Base-by-base conservation (phyloP, 192 early-diverging fungal species). In the Gamsiella multidivaricata region DNA sequence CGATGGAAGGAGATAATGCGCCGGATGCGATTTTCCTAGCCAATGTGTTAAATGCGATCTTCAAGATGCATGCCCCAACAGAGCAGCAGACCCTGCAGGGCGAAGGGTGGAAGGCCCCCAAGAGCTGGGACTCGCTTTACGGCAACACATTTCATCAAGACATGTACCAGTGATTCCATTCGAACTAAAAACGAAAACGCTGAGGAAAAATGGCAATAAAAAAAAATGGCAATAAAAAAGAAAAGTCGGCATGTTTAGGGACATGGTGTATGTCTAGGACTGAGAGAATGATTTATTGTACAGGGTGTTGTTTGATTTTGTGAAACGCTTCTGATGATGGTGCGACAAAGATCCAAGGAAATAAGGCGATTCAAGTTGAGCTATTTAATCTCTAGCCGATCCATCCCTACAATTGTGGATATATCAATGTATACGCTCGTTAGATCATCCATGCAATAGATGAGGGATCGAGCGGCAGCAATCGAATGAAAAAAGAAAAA, bases 1-100 rank as follows among this genome's bases (percentile, higher is more conserved):
- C 86, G 10, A 84, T 87, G 58, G 92, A 93, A 72, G 92, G 92
- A 45, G 86, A 93, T 61, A 93, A 93, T 74, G 82, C 89, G 5
- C 85, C 84, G 1, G 92, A 93, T 58, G 87, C 88, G 20, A 85
- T 92, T 29, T 79, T 78, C 37, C 66, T 90, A 57, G 90, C 89
- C 33, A 90, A 90, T 61, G 69, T 69, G 18, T 41, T 73, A 29
- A 68, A 50, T 25, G 61, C 52, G 11, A 46, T 67, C 59, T 61
- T 68, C 32, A 75, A 61, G 43, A 34, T 61, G 5, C 56, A 71
- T 47, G 42, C 50, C 47, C 65, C 63, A 20, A 70, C 67, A 10
- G 15, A 39, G 23, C 45, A 81, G 15, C 66, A 69, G 29, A n/a
- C 56, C 3, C 18, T 32, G 39, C 23, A 32, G 1, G 67, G 59